A percentile compares a stretch with the other conserved stretches of the same genome.
These are phyloP conservation scores for Scedosporium apiospermum DNA, from an alignment of 2,329 filamentous ascomycete species.

Conservation along the genomic window DNA sequence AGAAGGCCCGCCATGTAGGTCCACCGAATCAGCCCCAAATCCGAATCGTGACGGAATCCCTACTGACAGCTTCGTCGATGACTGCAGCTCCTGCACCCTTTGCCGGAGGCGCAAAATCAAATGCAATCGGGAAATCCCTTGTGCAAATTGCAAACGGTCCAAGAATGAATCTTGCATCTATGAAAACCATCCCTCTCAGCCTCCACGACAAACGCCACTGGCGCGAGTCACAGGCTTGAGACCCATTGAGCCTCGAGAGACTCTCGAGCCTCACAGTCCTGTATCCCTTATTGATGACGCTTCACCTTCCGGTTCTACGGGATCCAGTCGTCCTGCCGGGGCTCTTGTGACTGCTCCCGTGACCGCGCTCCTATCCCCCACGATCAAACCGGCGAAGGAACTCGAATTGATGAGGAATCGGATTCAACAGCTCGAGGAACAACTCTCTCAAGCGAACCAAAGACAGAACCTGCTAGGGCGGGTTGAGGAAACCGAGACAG, in stretches of 20 bases:
- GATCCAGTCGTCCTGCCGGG: background rate
- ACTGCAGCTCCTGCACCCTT: conserved; percentile 26
- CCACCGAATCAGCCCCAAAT: background rate
- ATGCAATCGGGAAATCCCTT: conserved; percentile 31
- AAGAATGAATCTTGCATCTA: background rate
- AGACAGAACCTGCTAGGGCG: conserved; percentile 1
- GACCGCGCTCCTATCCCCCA: conserved; percentile 12
- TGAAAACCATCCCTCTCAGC: background rate
- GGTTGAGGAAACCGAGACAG: conserved; percentile 19
- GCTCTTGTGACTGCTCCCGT: background rate
- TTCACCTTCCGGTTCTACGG: background rate
- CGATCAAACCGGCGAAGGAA: conserved; percentile 17
- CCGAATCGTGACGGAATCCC: background rate
- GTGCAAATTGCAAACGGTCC: conserved; percentile 19
- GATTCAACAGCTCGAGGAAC: conserved; percentile 34
- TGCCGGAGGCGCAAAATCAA: conserved; percentile 34
- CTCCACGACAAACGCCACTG: background rate
- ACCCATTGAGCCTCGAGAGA: background rate
- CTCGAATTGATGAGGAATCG: conserved; percentile 24
- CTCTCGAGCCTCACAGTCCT: background rate
- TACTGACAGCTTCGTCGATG: background rate
- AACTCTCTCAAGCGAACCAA: conserved; percentile 21
- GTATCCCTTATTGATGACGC: background rate
- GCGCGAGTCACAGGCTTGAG: background rate
- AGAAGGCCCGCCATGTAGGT: conserved; percentile 19